Evolutionary conservation across 2,329 filamentous ascomycete genomes (phyloP), one percentile per base, ranked within the genome.

Genomic region (Colletotrichum nymphaeae): DNA sequence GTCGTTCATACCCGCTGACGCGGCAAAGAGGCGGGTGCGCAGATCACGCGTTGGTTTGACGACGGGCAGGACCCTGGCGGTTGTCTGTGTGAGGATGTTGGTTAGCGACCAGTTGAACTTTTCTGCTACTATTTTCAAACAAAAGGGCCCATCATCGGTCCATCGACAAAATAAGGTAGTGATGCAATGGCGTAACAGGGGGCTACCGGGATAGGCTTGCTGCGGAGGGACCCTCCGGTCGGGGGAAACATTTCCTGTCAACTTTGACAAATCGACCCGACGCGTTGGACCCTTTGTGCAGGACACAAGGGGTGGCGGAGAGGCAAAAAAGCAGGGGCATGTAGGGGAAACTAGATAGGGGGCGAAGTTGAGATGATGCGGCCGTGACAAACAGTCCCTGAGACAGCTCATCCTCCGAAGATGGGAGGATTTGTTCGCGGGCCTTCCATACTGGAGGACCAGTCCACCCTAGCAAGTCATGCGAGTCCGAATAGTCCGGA

Each of bases 41-140:
- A 99, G 86, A 82, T 98, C 95, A 69, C 94, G 89, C 66, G 92
- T 92, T 73, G 95, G 93, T 82, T 95, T 96, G 75, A 91, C 88
- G 78, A 93, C 90, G 69, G 89, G 86, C 75, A 96, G 86, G 35
- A 90, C 92, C 75, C 91, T 91, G 69, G 94, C 84, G 9, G 90
- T 89, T 63, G 93, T 92, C 91, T 94, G 79, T 76, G 78, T 71
- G 55, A 12, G n/a, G 56, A 56, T 5, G 46, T 28, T 58, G 55
- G 75, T 77, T 67, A 78, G 76, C 67, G 46, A 14, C 12, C 26
- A 9, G 24, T 11, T 46, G 22, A 35, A 26, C 3, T 42, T 26
- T 42, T 14, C 3, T 37, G 30, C 30, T 55, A 49, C 69, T 67
- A 35, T 67, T 67, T 55, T 60, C 68, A 67, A 59, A 42, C 19